Evolutionary conservation across 2,329 filamentous ascomycete genomes (phyloP).

Genomic region (Bimuria novae-zelandiae): DNA sequence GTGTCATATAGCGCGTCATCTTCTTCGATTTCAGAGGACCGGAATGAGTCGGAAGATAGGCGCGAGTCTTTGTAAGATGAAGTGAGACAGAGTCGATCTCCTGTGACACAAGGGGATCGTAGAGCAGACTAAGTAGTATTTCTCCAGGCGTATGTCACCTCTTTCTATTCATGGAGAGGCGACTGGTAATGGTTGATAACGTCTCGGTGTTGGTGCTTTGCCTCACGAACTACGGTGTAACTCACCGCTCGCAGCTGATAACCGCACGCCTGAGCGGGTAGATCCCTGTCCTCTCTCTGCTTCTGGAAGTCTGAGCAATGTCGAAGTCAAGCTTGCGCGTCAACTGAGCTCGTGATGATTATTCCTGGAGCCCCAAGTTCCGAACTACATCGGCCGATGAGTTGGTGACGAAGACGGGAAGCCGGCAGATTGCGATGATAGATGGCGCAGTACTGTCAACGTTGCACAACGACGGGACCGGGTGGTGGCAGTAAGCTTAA

Average conservation of each 20-base stretch:
- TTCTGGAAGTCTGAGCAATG: background rate
- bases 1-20: slow-evolving; percentile 37
- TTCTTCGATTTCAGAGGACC: background rate
- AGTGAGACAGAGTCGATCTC: too few relatives aligned
- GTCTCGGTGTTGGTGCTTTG: background rate
- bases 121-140: background rate
- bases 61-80: background rate
- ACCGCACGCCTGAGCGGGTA: slow-evolving; percentile 7
- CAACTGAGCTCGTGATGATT: background rate
- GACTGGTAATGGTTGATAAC: background rate
- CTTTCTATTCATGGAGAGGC: slow-evolving; percentile 7
- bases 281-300: background rate
- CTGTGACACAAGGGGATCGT: too few relatives aligned
- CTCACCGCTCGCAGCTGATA: slow-evolving; percentile 19
- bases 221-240: slow-evolving; percentile 16
- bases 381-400: background rate
- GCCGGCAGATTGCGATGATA: background rate
- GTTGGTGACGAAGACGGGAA: slow-evolving; percentile 2
- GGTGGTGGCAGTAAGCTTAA: slow-evolving; percentile 29
- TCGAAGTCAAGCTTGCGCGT: background rate
- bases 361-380: background rate
- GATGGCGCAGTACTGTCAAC: background rate
- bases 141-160: background rate
- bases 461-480: slow-evolving; percentile 19
- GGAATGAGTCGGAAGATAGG: background rate